These are phyloP conservation scores for Microbotryum lychnidis-dioicae DNA, from an alignment of 1,284 basidiomycete genomes.

Conservation along the genomic window DNA sequence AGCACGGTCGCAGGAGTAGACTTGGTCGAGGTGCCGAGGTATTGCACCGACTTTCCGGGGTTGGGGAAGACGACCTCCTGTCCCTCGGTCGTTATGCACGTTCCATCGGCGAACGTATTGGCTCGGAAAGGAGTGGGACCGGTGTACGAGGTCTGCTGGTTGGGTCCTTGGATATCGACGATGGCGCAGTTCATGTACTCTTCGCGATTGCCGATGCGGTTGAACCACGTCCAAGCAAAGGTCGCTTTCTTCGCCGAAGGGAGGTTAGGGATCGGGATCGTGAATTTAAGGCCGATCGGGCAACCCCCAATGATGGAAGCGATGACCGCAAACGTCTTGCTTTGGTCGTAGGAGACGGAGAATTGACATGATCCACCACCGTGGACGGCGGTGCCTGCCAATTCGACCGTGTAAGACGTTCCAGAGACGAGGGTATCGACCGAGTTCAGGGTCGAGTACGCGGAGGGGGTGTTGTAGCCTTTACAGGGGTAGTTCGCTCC, in stretches of 20 bases:
- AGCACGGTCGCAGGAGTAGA: slow-evolving; percentile 8
- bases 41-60: slow-evolving; percentile 36
- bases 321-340: slow-evolving; percentile 43
- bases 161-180: slow-evolving; percentile 36
- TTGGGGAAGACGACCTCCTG: slow-evolving; percentile 38
- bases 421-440: slow-evolving; percentile 37
- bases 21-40: slow-evolving; percentile 30
- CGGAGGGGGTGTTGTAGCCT: slow-evolving; percentile 40
- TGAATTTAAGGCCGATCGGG: slow-evolving; percentile 34
- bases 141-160: slow-evolving; percentile 20
- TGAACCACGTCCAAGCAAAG: slow-evolving; percentile 46
- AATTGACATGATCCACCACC: slow-evolving; percentile 44
- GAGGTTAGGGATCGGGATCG: slow-evolving; percentile 40
- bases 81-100: slow-evolving; percentile 38
- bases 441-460: slow-evolving; percentile 34
- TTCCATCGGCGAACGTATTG: slow-evolving; percentile 39
- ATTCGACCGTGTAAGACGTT: slow-evolving; percentile 32
- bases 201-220: slow-evolving; percentile 28
- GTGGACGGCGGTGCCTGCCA: slow-evolving; percentile 39
- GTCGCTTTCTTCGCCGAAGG: slow-evolving; percentile 40
- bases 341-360: slow-evolving; percentile 42
- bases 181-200: slow-evolving; percentile 43
- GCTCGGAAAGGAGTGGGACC: slow-evolving; percentile 42
- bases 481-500: slow-evolving; percentile 43
- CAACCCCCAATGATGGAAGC: slow-evolving; percentile 42